Conservation (phyloP, 441 rosid genomes). For the Arabidopsis lyrata region DNA sequence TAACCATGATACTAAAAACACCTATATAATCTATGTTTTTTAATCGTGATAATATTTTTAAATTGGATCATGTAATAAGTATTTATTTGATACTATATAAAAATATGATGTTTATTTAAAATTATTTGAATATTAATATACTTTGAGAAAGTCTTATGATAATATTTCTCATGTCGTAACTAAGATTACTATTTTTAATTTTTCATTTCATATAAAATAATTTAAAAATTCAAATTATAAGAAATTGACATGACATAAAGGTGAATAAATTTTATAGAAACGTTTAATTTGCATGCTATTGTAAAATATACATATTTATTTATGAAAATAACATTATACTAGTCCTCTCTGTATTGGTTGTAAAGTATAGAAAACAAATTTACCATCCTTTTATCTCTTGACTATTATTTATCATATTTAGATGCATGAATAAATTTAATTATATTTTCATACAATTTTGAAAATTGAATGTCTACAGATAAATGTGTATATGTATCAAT, state of each 20-base stretch:
- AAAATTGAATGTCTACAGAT: not conserved
- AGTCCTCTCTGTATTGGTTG: not conserved
- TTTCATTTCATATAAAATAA: not conserved
- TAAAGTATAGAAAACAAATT: not conserved
- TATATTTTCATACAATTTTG: not conserved
- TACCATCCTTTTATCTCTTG: not conserved
- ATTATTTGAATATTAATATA: not conserved
- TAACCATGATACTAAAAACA: no score
- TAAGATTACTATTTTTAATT: not conserved
- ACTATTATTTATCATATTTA: conserved; percentile 1
- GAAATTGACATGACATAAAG: not conserved
- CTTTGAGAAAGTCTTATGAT: not conserved
- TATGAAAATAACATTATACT: not conserved
- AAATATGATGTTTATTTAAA: not conserved
- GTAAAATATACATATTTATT: not conserved
- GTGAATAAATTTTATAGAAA: not conserved
- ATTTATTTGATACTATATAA: not conserved
- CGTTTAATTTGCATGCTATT: not conserved
- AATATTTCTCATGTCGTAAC: not conserved
- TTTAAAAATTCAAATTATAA: not conserved
- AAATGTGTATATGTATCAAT: not conserved
- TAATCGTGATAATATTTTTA: no score
- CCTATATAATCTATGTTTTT: no score
- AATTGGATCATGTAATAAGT: no score
- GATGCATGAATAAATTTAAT: not conserved